These are phyloP conservation scores for Zalerion maritima DNA, from an alignment of 495 filamentous ascomycete genomes.

Conservation along the genomic window DNA sequence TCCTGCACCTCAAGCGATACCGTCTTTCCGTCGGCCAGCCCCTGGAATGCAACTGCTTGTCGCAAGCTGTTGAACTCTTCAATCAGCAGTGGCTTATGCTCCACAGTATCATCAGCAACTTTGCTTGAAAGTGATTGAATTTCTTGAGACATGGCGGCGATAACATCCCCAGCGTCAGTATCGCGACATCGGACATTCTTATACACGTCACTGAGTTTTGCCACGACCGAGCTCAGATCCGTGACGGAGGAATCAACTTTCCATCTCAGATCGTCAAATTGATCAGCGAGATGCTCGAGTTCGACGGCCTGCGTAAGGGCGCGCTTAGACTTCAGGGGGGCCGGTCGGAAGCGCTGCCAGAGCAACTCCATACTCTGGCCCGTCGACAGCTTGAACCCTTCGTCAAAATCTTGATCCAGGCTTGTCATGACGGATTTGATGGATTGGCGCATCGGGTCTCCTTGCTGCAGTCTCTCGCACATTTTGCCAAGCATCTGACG, in stretches of 20 bases:
- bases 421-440: constrained; percentile 13
- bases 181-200: constrained; percentile 27
- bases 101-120: constrained; percentile 23
- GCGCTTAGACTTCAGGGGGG: constrained; percentile 21
- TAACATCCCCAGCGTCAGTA: constrained; percentile 26
- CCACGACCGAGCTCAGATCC: constrained; percentile 31
- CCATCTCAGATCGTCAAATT: constrained; percentile 55
- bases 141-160: constrained; percentile 38
- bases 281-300: constrained; percentile 53
- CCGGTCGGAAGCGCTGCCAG: constrained; percentile 59
- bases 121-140: constrained; percentile 38
- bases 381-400: constrained; percentile 46
- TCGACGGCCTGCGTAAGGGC: constrained; percentile 41
- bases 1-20: constrained; percentile 13
- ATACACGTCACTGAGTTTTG: constrained; percentile 37
- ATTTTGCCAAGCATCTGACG: constrained; percentile 16
- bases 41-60: constrained; percentile 40
- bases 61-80: constrained; percentile 51
- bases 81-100: constrained; percentile 39
- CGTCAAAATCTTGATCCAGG: constrained; percentile 27
- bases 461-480: constrained; percentile 8
- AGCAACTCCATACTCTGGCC: constrained; percentile 75
- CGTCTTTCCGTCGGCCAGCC: constrained; percentile 9
- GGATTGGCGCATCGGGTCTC: constrained; percentile 13
- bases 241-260: constrained; percentile 26